A percentile compares a stretch with the other conserved stretches of the same genome.
phyloP scores from a whole-genome alignment of 2,329 filamentous ascomycete genomes.

The Aspergillus fumigatus region DNA sequence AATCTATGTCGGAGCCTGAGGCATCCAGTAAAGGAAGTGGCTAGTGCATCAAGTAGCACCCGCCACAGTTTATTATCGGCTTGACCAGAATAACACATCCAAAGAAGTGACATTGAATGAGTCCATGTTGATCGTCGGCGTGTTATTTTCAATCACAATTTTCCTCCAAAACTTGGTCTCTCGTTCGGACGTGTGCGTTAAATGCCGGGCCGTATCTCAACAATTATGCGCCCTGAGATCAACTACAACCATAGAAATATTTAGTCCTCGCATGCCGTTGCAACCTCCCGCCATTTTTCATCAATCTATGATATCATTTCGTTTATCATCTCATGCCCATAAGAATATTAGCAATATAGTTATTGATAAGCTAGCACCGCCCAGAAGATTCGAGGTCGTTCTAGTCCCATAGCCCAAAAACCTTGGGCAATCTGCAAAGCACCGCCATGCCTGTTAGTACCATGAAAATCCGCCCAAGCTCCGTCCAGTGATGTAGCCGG shows the following conservation, averaged over 20 bases:
- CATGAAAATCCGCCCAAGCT: slow-evolving; percentile 42
- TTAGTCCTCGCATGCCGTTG: background rate
- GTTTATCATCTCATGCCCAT: slow-evolving; percentile 11
- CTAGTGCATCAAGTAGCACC: slow-evolving; percentile 11
- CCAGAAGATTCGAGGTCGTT: background rate
- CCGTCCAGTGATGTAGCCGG: slow-evolving; percentile 39
- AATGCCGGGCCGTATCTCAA: too few species aligned
- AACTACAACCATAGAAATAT: background rate
- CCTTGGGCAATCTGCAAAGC: slow-evolving; percentile 26
- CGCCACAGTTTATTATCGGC: slow-evolving; percentile 22
- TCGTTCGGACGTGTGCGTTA: too few species aligned
- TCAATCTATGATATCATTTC: background rate
- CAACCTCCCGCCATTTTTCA: slow-evolving; percentile 1
- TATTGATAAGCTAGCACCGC: background rate
- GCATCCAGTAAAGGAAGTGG: slow-evolving; percentile 12
- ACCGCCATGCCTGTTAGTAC: slow-evolving; percentile 34
- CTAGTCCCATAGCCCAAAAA: slow-evolving; percentile 18
- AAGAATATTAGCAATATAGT: slow-evolving; percentile 1
- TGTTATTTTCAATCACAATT: background rate
- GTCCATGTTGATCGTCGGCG: background rate
- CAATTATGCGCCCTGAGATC: background rate
- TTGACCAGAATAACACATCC: background rate
- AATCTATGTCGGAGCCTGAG: slow-evolving; percentile 9
- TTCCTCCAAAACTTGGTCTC: too few species aligned
- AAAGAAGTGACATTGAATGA: background rate